Evolutionary conservation across 2,329 filamentous ascomycete genomes (phyloP).

Genomic region (Cryphonectria carpinicola): DNA sequence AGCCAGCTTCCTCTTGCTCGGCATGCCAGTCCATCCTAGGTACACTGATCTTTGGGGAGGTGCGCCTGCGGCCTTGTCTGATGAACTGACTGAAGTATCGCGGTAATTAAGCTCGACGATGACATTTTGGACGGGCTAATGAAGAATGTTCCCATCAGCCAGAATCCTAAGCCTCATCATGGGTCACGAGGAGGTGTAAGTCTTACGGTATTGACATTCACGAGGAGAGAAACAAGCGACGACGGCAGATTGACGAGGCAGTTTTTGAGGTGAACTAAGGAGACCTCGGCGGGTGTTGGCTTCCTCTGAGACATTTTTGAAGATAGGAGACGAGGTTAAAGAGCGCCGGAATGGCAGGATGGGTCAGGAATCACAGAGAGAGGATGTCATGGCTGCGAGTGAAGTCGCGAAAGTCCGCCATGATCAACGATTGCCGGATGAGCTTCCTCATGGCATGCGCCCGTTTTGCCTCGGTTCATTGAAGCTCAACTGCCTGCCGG

Average conservation of each 20-base stretch:
- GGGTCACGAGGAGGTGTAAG: conserved; percentile 24
- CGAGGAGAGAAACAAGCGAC: conserved; percentile 79
- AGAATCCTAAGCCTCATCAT: neutral
- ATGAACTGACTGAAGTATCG: conserved; percentile 51
- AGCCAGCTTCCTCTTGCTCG: conserved; percentile 81
- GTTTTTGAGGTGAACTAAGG: conserved; percentile 85
- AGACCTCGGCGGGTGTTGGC: conserved; percentile 78
- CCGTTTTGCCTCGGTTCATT: conserved; percentile 15
- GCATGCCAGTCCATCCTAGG: conserved; percentile 97
- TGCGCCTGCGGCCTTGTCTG: conserved; percentile 47
- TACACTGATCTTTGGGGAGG: conserved; percentile 71
- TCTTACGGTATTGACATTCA: conserved; percentile 87
- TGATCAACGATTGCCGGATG: neutral
- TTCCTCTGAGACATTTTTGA: conserved; percentile 38
- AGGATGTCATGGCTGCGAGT: neutral
- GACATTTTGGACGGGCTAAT: conserved; percentile 89
- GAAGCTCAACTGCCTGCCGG: conserved; percentile 12
- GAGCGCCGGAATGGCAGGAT: neutral
- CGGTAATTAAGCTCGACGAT: conserved; percentile 88
- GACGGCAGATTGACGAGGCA: conserved; percentile 92
- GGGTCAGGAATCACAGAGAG: neutral
- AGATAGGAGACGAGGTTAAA: neutral
- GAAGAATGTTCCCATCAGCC: conserved; percentile 30
- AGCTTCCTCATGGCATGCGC: conserved; percentile 5
- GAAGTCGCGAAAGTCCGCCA: neutral